Conservation (phyloP, 2,329 filamentous ascomycete species). For the Chaetomium sp. region DNA sequence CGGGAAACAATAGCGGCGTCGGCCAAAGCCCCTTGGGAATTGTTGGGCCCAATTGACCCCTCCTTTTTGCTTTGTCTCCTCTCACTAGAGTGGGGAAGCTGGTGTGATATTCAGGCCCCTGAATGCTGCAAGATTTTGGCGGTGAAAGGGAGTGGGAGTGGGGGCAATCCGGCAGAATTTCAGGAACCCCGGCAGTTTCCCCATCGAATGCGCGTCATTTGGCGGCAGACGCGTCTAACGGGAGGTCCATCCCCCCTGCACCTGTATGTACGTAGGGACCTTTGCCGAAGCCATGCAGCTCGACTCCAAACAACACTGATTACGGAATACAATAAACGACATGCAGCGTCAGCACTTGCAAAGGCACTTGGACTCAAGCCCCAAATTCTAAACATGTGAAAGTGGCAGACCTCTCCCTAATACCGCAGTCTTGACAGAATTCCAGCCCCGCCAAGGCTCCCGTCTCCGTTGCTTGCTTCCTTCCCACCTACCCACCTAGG, state of each 20-base stretch:
- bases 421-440: background rate
- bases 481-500: too few relatives aligned
- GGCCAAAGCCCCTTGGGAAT: background rate
- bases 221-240: constrained; percentile 13
- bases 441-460: background rate
- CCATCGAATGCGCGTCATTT: constrained; percentile 17
- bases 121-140: constrained; percentile 6
- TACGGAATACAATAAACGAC: background rate
- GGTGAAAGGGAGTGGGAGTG: background rate
- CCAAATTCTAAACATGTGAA: background rate
- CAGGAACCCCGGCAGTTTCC: constrained; percentile 11
- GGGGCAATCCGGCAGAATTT: constrained; percentile 16
- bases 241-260: background rate
- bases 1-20: background rate
- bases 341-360: background rate
- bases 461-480: background rate
- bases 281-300: background rate
- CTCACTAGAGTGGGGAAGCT: constrained; percentile 14
- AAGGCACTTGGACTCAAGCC: background rate
- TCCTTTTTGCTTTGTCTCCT: constrained; percentile 14
- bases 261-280: too few relatives aligned
- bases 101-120: constrained; percentile 13
- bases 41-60: constrained; percentile 22
- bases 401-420: background rate
- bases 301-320: background rate